These are phyloP conservation scores for Sphagnum tenellum DNA, from an alignment of 225 moss, liverwort and hornwort species.

Conservation along the genomic window DNA sequence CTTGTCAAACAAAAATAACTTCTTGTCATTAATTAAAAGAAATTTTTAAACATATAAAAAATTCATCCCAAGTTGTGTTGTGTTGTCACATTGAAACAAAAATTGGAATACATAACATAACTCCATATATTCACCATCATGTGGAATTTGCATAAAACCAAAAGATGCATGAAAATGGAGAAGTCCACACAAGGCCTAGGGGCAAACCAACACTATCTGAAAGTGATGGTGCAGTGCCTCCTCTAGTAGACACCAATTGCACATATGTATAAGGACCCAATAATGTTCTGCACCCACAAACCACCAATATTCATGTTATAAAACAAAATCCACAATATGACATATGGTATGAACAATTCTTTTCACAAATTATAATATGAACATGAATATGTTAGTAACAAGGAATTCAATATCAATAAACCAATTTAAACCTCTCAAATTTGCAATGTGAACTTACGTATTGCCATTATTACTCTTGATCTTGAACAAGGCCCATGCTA, in stretches of 20 bases:
- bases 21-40: too few relatives aligned
- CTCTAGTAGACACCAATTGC: constrained; percentile 10
- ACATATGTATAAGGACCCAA: constrained; percentile 11
- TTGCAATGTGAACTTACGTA: constrained; percentile 8
- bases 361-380: not conserved
- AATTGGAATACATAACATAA: too few relatives aligned
- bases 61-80: too few relatives aligned
- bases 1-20: too few relatives aligned
- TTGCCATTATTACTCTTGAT: constrained; percentile 13
- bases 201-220: not conserved
- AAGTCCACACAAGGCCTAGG: not conserved
- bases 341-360: not conserved
- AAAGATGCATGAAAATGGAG: constrained; percentile 6
- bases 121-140: too few relatives aligned
- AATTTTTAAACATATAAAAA: too few relatives aligned
- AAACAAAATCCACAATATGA: not conserved
- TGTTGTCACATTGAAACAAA: too few relatives aligned
- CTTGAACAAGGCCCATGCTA: constrained; percentile 19
- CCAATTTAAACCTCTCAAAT: not conserved
- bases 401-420: not conserved
- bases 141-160: constrained; percentile 7
- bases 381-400: not conserved
- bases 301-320: too few relatives aligned
- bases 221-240: constrained; percentile 1
- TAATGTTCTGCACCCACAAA: not conserved